These are phyloP conservation scores for Colletotrichum sp. DNA, from an alignment of 2,329 filamentous ascomycete genomes.

Conservation along the genomic window DNA sequence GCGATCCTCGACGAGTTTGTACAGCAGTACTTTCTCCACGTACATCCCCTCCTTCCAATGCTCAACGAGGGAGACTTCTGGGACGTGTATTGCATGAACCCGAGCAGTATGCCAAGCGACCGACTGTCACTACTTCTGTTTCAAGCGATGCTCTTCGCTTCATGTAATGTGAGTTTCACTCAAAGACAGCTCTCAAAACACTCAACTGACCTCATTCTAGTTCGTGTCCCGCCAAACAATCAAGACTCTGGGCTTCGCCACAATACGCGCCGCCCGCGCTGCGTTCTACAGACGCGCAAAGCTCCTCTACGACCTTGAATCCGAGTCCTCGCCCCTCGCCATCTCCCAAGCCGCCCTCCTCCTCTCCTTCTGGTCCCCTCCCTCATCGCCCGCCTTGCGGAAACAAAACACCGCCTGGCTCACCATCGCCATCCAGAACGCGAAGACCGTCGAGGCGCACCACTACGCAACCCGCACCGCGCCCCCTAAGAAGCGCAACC, in stretches of 20 bases:
- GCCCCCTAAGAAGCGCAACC: constrained; percentile 40
- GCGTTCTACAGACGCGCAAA: constrained; percentile 44
- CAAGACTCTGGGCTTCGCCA: constrained; percentile 45
- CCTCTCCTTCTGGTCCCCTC: constrained; percentile 46
- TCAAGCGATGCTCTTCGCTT: constrained; percentile 50
- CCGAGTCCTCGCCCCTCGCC: constrained; percentile 43
- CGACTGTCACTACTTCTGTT: constrained; percentile 49
- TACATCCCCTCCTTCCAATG: constrained; percentile 49
- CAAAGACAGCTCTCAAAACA: background rate
- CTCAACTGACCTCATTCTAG: constrained; percentile 24
- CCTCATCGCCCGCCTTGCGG: constrained; percentile 28
- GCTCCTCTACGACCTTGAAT: constrained; percentile 49
- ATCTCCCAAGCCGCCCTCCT: constrained; percentile 47
- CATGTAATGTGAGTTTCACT: constrained; percentile 37
- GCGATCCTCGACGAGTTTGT: constrained; percentile 51
- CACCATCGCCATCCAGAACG: constrained; percentile 53
- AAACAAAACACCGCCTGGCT: constrained; percentile 55
- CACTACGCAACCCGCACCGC: constrained; percentile 40
- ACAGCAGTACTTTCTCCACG: constrained; percentile 51
- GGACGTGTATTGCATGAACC: constrained; percentile 43
- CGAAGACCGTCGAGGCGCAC: constrained; percentile 48
- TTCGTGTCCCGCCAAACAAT: constrained; percentile 44
- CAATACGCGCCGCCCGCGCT: constrained; percentile 47
- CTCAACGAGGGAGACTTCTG: constrained; percentile 50
- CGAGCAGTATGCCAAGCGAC: constrained; percentile 23